Base-by-base conservation (phyloP, 805 yeast genomes). In the Kazachstania viticola region DNA sequence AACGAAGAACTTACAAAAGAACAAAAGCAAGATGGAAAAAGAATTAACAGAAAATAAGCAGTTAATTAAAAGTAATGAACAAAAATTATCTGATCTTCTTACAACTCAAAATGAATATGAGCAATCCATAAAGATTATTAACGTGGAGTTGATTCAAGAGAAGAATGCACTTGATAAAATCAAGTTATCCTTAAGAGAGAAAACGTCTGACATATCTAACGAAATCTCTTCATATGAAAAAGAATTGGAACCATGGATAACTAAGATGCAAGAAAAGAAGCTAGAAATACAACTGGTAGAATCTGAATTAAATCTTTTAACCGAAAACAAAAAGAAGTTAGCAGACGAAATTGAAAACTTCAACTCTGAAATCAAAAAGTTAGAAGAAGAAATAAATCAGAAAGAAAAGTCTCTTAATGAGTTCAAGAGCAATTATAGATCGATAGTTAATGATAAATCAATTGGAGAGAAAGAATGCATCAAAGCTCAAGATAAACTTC, bases 161-260 rank as follows among this genome's bases (percentile, higher is more conserved):
- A 74, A 69, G 34, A 48, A 48, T 0, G 60, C 58, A n/a, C 57
- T 88, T 15, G 79, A 75, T 32, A 66, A 66, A 17, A 74, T 87
- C 9, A 73, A 85, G 45, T 42, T 64, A 6, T 73, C 71, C 18
- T 64, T 91, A 28, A 73, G 83, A 7, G 77, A 73, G 29, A 82
- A 83, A 49, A 88, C 97, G 0, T 66, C 73, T 9, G 74, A 60
- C 2, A 66, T 79, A 34, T 71, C 87, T 1, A 67, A 65, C 7
- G 69, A 80, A 45, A 79, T 87, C 31, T 79, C 73, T 41, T 44
- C 48, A 11, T 57, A 75, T 25, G 87, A 82, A 49, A 65, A 63
- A 6, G 65, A 77, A 37, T 58, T 84, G 5, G 87, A 81, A 42
- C 98, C 97, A 0, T 84, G 93, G 87, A 73, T 73, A 37, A 76